phyloP scores from a whole-genome alignment of 2,329 filamentous ascomycete species.

The Aspergillus texensis region DNA sequence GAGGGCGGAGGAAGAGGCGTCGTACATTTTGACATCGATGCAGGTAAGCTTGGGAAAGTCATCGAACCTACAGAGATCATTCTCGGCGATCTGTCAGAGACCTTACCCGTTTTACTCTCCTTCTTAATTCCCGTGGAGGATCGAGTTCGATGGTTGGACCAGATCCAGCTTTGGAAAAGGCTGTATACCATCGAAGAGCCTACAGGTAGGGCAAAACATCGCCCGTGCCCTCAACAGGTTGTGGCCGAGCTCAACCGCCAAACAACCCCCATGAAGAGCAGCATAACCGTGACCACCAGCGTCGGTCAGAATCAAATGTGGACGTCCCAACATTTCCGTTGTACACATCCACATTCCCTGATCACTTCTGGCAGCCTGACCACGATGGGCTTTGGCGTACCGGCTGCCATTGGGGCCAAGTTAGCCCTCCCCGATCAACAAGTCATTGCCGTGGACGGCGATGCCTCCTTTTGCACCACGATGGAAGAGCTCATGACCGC shows the following conservation, averaged over 20 bases:
- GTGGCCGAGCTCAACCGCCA: constrained; percentile 1
- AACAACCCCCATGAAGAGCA: constrained; percentile 1
- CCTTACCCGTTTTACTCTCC: neutral
- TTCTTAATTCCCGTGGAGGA: neutral
- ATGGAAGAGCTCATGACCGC: constrained; percentile 4
- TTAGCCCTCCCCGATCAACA: neutral
- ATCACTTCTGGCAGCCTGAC: neutral
- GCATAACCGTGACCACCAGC: neutral
- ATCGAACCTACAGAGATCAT: constrained; percentile 4
- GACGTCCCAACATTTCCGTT: constrained; percentile 3
- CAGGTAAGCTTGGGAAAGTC: neutral
- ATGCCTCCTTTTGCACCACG: neutral
- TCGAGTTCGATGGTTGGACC: neutral
- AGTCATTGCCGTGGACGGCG: neutral
- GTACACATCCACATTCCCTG: neutral
- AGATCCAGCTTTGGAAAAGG: neutral
- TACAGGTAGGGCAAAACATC: constrained; percentile 13
- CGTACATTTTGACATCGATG: constrained; percentile 5
- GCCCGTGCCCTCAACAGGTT: neutral
- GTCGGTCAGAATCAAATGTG: neutral
- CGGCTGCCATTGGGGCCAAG: neutral
- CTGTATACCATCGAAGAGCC: neutral
- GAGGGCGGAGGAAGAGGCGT: neutral
- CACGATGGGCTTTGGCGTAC: neutral
- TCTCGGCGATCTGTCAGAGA: neutral